These are phyloP conservation scores for Chamaenerion angustifolium DNA, from an alignment of 345 rosid species.

Conservation along the genomic window DNA sequence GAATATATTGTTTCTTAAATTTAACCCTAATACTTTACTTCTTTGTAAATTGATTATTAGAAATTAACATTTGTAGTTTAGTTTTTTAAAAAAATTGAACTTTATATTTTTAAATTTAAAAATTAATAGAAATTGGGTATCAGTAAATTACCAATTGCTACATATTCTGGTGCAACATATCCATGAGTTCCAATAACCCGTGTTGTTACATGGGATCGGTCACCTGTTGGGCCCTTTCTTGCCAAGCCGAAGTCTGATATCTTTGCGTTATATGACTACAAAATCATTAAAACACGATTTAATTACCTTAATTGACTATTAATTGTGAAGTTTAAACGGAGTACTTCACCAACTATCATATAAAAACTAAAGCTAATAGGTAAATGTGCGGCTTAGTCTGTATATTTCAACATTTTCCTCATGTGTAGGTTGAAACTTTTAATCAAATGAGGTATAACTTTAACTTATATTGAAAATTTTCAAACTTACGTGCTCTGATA, in stretches of 20 bases:
- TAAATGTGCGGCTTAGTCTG: too few species aligned
- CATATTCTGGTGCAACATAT: slow-evolving; percentile 11
- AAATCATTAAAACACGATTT: not conserved
- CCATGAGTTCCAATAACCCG: slow-evolving; percentile 5
- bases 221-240: slow-evolving; percentile 3
- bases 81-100: not conserved
- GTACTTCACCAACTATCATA: not conserved
- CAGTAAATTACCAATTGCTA: slow-evolving; percentile 5
- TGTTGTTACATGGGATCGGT: slow-evolving; percentile 4
- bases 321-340: not conserved
- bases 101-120: too few species aligned
- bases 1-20: too few species aligned
- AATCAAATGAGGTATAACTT: too few species aligned
- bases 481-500: too few species aligned
- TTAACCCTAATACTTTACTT: too few species aligned
- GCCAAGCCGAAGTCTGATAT: slow-evolving; percentile 14
- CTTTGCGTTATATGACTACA: slow-evolving; percentile 5
- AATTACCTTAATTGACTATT: too few species aligned
- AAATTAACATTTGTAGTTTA: too few species aligned
- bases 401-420: too few species aligned
- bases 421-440: too few species aligned
- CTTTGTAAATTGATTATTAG: too few species aligned
- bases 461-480: not conserved
- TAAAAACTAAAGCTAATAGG: too few species aligned
- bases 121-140: not conserved